A percentile compares a stretch with the other conserved stretches of the same genome.
phyloP scores from a whole-genome alignment of 1,284 basidiomycete species.

The Amylostereum chailletii region DNA sequence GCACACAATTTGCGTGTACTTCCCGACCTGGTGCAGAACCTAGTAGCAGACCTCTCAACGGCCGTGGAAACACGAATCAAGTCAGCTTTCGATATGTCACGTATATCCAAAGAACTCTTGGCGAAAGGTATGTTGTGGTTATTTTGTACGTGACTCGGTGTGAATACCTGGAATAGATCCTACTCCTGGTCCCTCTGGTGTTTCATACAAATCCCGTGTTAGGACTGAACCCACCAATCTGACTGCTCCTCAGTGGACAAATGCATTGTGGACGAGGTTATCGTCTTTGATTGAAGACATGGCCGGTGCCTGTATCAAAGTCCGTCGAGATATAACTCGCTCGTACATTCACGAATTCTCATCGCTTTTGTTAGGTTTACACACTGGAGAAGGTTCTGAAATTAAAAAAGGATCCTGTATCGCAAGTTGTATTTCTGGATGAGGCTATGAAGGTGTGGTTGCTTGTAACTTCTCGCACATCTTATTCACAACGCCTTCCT shows the following conservation, averaged over 20 bases:
- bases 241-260: slow-evolving; percentile 76
- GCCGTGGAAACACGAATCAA: slow-evolving; percentile 77
- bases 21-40: slow-evolving; percentile 73
- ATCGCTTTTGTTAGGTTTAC: slow-evolving; percentile 56
- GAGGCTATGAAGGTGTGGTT: slow-evolving; percentile 77
- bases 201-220: slow-evolving; percentile 70
- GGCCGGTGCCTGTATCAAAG: slow-evolving; percentile 86
- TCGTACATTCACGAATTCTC: neutral
- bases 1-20: slow-evolving; percentile 87
- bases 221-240: slow-evolving; percentile 79
- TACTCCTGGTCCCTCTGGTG: slow-evolving; percentile 29
- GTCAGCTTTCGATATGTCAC: slow-evolving; percentile 77
- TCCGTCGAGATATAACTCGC: slow-evolving; percentile 18
- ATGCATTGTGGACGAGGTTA: slow-evolving; percentile 75
- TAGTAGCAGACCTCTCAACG: slow-evolving; percentile 77
- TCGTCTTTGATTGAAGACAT: slow-evolving; percentile 85
- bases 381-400: slow-evolving; percentile 89
- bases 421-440: slow-evolving; percentile 78
- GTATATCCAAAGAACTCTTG: slow-evolving; percentile 76
- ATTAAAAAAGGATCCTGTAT: slow-evolving; percentile 76
- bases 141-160: slow-evolving; percentile 1
- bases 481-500: neutral
- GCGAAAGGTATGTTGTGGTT: slow-evolving; percentile 50
- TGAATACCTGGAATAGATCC: slow-evolving; percentile 24
- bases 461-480: neutral